phyloP scores from a whole-genome alignment of 352 stramenopile species.

The Phytophthora multivora region DNA sequence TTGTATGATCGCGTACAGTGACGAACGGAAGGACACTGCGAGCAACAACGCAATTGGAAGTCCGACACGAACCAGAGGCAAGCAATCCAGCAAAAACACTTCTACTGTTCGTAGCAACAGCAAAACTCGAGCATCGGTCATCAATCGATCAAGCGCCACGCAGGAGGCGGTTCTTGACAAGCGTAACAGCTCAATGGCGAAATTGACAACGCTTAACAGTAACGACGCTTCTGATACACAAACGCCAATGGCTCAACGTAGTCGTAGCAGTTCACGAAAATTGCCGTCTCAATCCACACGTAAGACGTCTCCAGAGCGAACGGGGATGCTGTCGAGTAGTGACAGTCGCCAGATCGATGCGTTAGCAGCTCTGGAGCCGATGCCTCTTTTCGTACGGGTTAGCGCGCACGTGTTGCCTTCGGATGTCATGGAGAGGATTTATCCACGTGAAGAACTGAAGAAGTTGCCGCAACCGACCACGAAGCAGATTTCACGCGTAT shows the following conservation, averaged over 20 bases:
- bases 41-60: conserved; percentile 28
- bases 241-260: conserved; percentile 14
- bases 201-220: conserved; percentile 7
- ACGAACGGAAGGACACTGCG: conserved; percentile 15
- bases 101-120: conserved; percentile 2
- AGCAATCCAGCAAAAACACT: conserved; percentile 2
- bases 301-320: conserved; percentile 16
- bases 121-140: conserved; percentile 48
- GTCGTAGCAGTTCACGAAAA: conserved; percentile 22
- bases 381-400: conserved; percentile 53
- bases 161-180: conserved; percentile 57
- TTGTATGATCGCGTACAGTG: conserved; percentile 51
- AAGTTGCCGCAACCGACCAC: conserved; percentile 40
- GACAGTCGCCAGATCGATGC: conserved; percentile 27
- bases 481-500: conserved; percentile 13
- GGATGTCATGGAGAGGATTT: conserved; percentile 54
- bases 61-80: conserved; percentile 11
- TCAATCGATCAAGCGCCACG: conserved; percentile 63
- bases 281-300: conserved; percentile 18
- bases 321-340: conserved; percentile 16
- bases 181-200: conserved; percentile 5
- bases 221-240: conserved; percentile 1
- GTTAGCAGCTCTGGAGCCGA: conserved; percentile 13
- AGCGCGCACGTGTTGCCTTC: conserved; percentile 64
- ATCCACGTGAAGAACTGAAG: conserved; percentile 40